Evolutionary conservation across 495 filamentous ascomycete species (phyloP), one percentile per base, ranked within the genome.

Genomic region (Viridothelium virens): DNA sequence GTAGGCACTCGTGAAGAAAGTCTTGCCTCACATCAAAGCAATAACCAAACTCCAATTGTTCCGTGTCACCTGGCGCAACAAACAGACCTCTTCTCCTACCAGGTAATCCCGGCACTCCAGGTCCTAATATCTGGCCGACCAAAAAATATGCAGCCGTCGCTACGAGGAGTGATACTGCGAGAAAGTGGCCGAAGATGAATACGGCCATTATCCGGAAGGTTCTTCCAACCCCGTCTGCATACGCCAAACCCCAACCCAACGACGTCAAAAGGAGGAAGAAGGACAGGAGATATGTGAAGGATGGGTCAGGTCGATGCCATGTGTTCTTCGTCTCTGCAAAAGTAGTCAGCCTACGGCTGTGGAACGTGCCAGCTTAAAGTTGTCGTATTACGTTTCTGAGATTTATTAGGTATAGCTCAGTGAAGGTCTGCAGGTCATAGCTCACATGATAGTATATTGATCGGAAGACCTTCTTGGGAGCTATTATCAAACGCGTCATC

Each of bases 371-470:
- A 53, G 66, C 48, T 38, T 39, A 63, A 47, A 46, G 34, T 44
- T 34, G 67, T 72, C 77, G 67, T 79, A 25, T 25, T 25, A 87
- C 85, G 86, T 86, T 88, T 87, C 86, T 87, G 59, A 47, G 7
- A 50, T 65, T 68, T 68, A 70, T 66, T 65, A 66, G 66, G 46
- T 25, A 65, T 31, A 44, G 11, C 46, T 31, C n/a, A 59, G 18
- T 9, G 25, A 36, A 44, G 56, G 37, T 9, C 48, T 67, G 61
- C n/a, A 62, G 53, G 56, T 34, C 65, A 31, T 7, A 16, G 73
- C 80, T 68, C 80, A 89, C 87, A 77, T 90, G 87, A 72, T 91
- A 89, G 73, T 90, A 90, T 71, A 90, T 88, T 37, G 85, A 87
- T 68, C 87, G 78, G 74, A 91, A 90, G 64, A 91, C 88, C 72